Conservation (phyloP, 192 early-diverging fungal genomes). For the Mortierella hygrophila region DNA sequence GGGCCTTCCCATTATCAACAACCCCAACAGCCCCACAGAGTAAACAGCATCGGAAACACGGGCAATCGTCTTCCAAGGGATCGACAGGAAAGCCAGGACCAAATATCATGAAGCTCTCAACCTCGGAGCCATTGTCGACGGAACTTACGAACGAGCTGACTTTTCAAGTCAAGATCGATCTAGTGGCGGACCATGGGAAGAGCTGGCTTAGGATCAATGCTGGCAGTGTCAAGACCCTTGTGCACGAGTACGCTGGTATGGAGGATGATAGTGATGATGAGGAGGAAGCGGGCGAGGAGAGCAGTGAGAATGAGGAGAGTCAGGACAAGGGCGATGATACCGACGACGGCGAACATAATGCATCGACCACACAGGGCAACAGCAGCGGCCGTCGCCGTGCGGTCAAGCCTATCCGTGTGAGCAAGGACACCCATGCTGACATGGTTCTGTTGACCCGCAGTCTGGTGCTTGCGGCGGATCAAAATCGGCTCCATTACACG, state of each 20-base stretch:
- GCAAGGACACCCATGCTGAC: conserved; percentile 48
- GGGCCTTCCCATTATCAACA: background rate
- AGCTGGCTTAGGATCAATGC: conserved; percentile 66
- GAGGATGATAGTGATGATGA: conserved; percentile 55
- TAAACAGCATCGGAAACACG: background rate
- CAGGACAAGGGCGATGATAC: background rate
- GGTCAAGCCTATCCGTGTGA: conserved; percentile 33
- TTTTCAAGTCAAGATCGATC: conserved; percentile 59
- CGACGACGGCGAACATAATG: background rate
- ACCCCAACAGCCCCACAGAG: background rate
- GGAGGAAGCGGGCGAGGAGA: conserved; percentile 40
- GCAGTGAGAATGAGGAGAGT: conserved; percentile 20
- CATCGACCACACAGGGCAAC: background rate
- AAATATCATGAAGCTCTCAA: conserved; percentile 17
- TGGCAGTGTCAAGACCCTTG: conserved; percentile 59
- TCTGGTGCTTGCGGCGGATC: conserved; percentile 46
- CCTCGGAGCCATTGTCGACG: conserved; percentile 23
- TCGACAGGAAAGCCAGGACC: background rate
- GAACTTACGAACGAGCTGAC: conserved; percentile 17
- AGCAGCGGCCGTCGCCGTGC: background rate
- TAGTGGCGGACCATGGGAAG: conserved; percentile 61
- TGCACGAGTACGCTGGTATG: conserved; percentile 63
- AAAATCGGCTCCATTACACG: conserved; percentile 40
- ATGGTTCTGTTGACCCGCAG: conserved; percentile 39
- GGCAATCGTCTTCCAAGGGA: background rate